Percentiles rank a stretch among this genome's conserved stretches.
These are phyloP conservation scores for Henckelia pumila DNA, from an alignment of 257 asterid genomes.

Conservation along the genomic window DNA sequence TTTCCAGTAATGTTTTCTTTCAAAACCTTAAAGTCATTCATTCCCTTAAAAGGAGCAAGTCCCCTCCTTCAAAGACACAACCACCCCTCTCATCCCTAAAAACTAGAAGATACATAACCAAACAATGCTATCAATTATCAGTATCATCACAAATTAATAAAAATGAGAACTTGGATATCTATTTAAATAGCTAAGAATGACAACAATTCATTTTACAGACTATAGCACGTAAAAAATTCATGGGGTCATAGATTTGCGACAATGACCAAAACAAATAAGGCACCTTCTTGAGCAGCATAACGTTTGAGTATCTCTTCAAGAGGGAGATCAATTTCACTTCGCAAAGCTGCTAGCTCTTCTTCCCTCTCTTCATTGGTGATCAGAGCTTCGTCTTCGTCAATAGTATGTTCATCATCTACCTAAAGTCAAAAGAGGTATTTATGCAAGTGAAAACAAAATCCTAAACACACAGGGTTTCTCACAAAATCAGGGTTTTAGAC, in stretches of 20 bases:
- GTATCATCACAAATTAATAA: background rate
- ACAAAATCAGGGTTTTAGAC: background rate
- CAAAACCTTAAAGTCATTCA: background rate
- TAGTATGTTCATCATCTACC: constrained; percentile 98
- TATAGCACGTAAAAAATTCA: constrained; percentile 7
- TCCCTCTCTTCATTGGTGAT: constrained; percentile 93
- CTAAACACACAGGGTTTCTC: constrained; percentile 3
- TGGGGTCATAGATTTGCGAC: background rate
- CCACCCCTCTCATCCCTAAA: background rate
- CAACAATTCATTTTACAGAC: background rate
- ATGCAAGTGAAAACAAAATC: constrained; percentile 19
- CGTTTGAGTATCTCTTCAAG: constrained; percentile 84
- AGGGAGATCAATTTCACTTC: constrained; percentile 78
- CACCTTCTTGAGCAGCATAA: constrained; percentile 69
- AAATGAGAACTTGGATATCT: background rate
- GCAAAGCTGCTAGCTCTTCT: constrained; percentile 86
- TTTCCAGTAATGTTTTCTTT: background rate
- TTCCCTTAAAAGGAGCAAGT: background rate
- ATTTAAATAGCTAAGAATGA: background rate
- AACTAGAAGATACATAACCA: background rate
- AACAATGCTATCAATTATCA: background rate
- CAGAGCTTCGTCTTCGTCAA: constrained; percentile 92
- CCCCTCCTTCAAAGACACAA: background rate
- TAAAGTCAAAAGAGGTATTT: constrained; percentile 41
- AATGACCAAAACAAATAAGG: constrained; percentile 13